A percentile compares a stretch with the other conserved stretches of the same genome.
phyloP scores from a whole-genome alignment of 345 rosid genomes.

The Melastoma malabathricum region DNA sequence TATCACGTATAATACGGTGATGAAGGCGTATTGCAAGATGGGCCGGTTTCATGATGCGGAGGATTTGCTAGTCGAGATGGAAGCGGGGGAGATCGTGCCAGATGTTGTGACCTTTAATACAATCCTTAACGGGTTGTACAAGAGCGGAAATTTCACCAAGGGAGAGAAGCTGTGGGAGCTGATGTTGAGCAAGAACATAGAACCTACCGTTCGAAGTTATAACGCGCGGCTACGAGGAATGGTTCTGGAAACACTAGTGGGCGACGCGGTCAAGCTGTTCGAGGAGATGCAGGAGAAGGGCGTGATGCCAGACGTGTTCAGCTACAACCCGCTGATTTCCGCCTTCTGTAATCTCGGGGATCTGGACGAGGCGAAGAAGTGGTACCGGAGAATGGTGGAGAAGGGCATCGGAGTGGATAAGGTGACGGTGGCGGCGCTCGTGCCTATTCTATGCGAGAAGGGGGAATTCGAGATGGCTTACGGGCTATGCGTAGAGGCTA shows the following conservation, averaged over 20 bases:
- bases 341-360: slow-evolving; percentile 11
- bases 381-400: slow-evolving; percentile 13
- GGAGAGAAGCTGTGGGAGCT: slow-evolving; percentile 20
- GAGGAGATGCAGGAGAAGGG: slow-evolving; percentile 16
- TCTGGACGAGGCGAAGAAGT: slow-evolving; percentile 15
- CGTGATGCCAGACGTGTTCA: slow-evolving; percentile 10
- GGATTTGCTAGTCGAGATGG: slow-evolving; percentile 15
- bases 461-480: slow-evolving; percentile 18
- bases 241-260: slow-evolving; percentile 5
- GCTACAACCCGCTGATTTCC: slow-evolving; percentile 17
- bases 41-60: slow-evolving; percentile 15
- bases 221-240: slow-evolving; percentile 18
- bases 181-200: slow-evolving; percentile 16
- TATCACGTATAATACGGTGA: slow-evolving; percentile 14
- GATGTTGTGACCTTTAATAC: slow-evolving; percentile 16
- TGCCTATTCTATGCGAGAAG: slow-evolving; percentile 15
- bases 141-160: slow-evolving; percentile 12
- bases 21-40: slow-evolving; percentile 17
- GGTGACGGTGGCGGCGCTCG: slow-evolving; percentile 8
- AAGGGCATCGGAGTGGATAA: slow-evolving; percentile 1
- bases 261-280: slow-evolving; percentile 13
- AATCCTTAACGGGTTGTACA: slow-evolving; percentile 14
- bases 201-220: slow-evolving; percentile 13
- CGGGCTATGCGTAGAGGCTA: slow-evolving; percentile 9
- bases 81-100: slow-evolving; percentile 9